Conservation (phyloP, 495 filamentous ascomycete species). For the Polyplosphaeria fusca region DNA sequence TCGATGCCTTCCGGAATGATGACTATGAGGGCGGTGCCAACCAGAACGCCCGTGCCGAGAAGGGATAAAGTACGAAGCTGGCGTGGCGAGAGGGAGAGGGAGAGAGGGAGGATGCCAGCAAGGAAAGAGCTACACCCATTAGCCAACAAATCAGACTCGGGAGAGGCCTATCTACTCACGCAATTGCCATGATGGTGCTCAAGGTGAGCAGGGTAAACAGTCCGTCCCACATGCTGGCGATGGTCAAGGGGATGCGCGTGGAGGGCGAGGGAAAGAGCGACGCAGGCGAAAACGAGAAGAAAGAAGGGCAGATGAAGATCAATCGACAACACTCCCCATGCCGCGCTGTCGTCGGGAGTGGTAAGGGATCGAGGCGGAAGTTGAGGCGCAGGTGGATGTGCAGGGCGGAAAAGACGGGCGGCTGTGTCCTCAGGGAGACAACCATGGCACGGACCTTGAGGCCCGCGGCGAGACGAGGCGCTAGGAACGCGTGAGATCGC, state of each 20-base stretch:
- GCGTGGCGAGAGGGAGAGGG: constrained; percentile 82
- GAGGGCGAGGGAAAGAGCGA: not conserved
- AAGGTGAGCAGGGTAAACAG: constrained; percentile 81
- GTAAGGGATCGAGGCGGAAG: not conserved
- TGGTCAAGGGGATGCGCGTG: not conserved
- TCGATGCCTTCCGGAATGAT: constrained; percentile 98
- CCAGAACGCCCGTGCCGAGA: constrained; percentile 88
- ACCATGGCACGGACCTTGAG: not conserved
- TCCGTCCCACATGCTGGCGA: constrained; percentile 64
- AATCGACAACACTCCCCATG: constrained; percentile 14
- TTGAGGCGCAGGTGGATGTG: not conserved
- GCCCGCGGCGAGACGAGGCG: not conserved
- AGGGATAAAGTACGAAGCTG: constrained; percentile 87
- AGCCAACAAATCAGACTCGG: not conserved
- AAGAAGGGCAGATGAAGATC: too few species aligned
- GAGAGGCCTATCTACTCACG: constrained; percentile 58
- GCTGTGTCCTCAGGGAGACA: not conserved
- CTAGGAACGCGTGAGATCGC: not conserved
- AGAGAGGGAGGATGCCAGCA: constrained; percentile 87
- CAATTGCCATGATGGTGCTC: constrained; percentile 88
- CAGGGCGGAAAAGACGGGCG: not conserved
- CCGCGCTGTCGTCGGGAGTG: not conserved
- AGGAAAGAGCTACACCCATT: constrained; percentile 73
- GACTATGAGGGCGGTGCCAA: constrained; percentile 91
- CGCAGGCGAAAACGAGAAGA: constrained; percentile 4